These are phyloP conservation scores for Desmodesmus armatus DNA, from an alignment of 139 green algal genomes.

Conservation along the genomic window DNA sequence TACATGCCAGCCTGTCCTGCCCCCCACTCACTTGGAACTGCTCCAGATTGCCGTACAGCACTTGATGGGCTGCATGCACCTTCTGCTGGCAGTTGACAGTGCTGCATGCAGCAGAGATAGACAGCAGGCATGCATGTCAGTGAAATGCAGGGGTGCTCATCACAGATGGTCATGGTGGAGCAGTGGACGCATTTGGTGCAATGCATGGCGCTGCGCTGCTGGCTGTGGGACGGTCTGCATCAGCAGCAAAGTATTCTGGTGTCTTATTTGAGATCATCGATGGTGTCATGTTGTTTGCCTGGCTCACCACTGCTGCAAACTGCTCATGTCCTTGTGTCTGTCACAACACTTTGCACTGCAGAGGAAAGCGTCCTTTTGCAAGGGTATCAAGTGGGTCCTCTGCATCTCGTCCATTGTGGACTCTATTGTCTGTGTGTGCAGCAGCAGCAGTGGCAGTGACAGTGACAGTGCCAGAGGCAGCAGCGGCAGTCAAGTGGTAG, in stretches of 20 bases:
- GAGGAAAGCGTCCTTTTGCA: conserved; percentile 62
- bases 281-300: neutral
- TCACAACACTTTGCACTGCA: conserved; percentile 65
- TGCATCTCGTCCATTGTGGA: conserved; percentile 56
- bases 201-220: no score
- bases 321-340: conserved; percentile 3
- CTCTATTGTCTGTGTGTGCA: conserved; percentile 49
- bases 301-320: conserved; percentile 49
- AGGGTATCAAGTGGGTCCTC: conserved; percentile 48
- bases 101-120: neutral
- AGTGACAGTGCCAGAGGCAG: neutral
- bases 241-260: neutral
- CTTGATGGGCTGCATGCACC: conserved; percentile 41
- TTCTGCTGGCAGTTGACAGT: conserved; percentile 30
- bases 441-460: neutral
- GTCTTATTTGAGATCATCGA: neutral
- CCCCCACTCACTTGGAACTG: conserved; percentile 48
- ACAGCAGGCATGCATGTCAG: neutral
- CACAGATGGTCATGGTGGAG: neutral
- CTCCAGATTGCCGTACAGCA: conserved; percentile 27
- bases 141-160: neutral
- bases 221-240: no score
- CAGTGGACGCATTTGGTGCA: neutral
- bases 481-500: neutral
- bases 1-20: neutral